Evolutionary conservation across 179 eudicot species (phyloP), one percentile per base, ranked within the genome.

Genomic region (Patellifolia procumbens): DNA sequence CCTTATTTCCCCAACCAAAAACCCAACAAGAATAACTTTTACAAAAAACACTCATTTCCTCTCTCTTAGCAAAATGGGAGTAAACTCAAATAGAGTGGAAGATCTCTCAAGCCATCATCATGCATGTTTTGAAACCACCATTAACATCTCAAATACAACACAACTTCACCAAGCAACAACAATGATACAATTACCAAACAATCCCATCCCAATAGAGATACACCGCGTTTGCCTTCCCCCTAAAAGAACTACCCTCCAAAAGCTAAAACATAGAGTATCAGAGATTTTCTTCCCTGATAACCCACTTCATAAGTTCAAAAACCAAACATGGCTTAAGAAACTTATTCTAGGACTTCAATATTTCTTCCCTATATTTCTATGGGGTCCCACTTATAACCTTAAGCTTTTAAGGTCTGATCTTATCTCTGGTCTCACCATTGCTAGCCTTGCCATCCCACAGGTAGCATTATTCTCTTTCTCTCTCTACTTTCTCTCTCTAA

Each of bases 381-480:
- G 99, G 99, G 97, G 84, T 0, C 97, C 97, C 0, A 80, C 78
- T 79, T 95, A 95, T 32, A 83, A 13, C 37, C 77, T 91, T 29
- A 34, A 20, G 11, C 85, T 91, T 26, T 76, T 95, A 3, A 70
- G 87, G 75, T 86, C 98, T 34, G 99, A 95, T 76, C 69, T 93
- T 34, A 77, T 95, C 58, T 86, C 99, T 11, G 99, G 99, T 2
- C 87, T 95, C 80, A 95, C 99, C 78, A 95, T 95, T 82, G 97
- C 99, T 22, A 95, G 98, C 80, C 94, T 95, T 58, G 93, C 99
- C 0, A 93, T 95, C 65, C 99, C 99, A 10, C 99, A 94, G 98
- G 98, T 89, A 72, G 2, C 9, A 10, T 39, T 6, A 39, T 39
- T 39, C 42, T 15, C 55, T 26, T 59, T 28, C 64, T 28, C 17